Evolutionary conservation across 1,284 basidiomycete genomes (phyloP).

Genomic region (Earliella scabrosa): DNA sequence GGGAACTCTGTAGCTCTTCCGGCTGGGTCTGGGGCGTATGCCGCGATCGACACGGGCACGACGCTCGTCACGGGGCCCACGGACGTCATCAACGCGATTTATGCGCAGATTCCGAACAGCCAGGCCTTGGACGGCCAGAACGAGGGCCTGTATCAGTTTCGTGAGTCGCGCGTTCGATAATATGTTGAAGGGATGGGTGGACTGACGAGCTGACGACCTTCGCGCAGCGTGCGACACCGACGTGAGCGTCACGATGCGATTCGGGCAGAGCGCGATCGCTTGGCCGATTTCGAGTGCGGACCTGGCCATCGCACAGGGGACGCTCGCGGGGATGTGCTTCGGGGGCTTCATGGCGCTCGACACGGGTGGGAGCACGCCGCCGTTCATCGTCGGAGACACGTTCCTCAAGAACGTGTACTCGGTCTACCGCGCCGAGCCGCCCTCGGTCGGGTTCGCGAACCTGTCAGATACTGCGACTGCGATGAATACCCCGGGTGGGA

Average conservation of each 20-base stretch:
- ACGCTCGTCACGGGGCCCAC: conserved; percentile 90
- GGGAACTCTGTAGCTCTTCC: conserved; percentile 56
- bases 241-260: conserved; percentile 74
- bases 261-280: conserved; percentile 61
- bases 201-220: too few species aligned
- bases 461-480: conserved; percentile 52
- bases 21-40: conserved; percentile 50
- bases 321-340: conserved; percentile 63
- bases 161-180: too few species aligned
- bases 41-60: conserved; percentile 88
- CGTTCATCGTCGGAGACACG: conserved; percentile 94
- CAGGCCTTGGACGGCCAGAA: conserved; percentile 62
- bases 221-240: conserved; percentile 71
- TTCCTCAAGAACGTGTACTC: conserved; percentile 97
- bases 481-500: conserved; percentile 35
- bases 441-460: conserved; percentile 83
- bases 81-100: conserved; percentile 64
- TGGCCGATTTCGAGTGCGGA: conserved; percentile 81
- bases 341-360: conserved; percentile 84
- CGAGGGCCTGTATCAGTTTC: conserved; percentile 78
- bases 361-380: conserved; percentile 55
- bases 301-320: conserved; percentile 64
- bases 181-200: too few species aligned
- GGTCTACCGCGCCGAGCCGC: conserved; percentile 77
- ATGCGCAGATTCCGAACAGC: conserved; percentile 75